Conservation (phyloP, 2,329 filamentous ascomycete species). For the Chaetomium sp. region DNA sequence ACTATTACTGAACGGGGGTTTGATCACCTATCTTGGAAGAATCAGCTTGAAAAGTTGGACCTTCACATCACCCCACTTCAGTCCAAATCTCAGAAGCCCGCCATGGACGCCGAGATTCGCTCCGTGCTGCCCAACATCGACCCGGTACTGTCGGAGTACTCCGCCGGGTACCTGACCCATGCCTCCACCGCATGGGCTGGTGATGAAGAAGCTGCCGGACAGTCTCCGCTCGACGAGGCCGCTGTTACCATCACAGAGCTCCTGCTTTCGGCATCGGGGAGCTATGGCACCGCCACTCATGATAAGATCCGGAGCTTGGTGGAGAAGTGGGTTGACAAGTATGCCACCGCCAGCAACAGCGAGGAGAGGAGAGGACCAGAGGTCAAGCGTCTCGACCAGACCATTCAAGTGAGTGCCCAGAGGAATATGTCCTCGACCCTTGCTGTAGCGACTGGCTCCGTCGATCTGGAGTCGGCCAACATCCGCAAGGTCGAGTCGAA, state of each 20-base stretch:
- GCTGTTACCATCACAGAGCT: constrained; percentile 79
- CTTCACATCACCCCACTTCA: no score
- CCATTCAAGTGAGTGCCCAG: constrained; percentile 88
- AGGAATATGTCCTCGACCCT: constrained; percentile 94
- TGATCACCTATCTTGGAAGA: not conserved
- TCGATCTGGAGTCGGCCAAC: constrained; percentile 92
- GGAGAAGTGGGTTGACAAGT: constrained; percentile 78
- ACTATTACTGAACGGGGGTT: not conserved
- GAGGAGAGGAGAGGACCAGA: constrained; percentile 67
- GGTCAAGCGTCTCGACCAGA: constrained; percentile 83
- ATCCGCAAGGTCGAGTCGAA: constrained; percentile 91
- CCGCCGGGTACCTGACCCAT: constrained; percentile 88
- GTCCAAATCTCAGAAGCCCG: constrained; percentile 14
- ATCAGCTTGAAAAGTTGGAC: no score
- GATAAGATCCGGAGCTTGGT: constrained; percentile 76
- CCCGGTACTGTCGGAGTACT: constrained; percentile 83
- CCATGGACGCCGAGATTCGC: constrained; percentile 85
- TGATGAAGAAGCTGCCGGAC: constrained; percentile 60
- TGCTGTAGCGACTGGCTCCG: constrained; percentile 72
- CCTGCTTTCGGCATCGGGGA: constrained; percentile 86
- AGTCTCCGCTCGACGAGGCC: constrained; percentile 76
- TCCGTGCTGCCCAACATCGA: constrained; percentile 80
- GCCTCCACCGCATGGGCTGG: constrained; percentile 77
- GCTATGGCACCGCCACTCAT: constrained; percentile 65
- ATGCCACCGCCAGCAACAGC: constrained; percentile 62